phyloP scores from a whole-genome alignment of 1,284 basidiomycete genomes.

The Naganishia albida region DNA sequence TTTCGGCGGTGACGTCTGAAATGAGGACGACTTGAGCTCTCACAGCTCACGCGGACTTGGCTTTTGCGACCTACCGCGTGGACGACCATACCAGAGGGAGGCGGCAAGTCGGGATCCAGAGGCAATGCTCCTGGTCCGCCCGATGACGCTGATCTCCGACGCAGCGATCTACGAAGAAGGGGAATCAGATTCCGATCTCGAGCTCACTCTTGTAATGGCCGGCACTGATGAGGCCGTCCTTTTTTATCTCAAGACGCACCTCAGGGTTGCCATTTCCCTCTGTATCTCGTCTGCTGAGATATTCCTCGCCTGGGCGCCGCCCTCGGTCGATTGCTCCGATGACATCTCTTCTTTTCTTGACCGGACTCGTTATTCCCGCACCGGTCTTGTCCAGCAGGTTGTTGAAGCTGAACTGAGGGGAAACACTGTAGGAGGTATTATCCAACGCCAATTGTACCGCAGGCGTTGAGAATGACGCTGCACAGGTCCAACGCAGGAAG shows the following conservation, averaged over 20 bases:
- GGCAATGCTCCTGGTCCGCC: slow-evolving; percentile 73
- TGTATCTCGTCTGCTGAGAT: slow-evolving; percentile 74
- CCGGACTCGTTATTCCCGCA: no score
- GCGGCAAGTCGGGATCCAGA: slow-evolving; percentile 82
- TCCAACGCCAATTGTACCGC: no score
- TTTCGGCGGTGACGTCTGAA: slow-evolving; percentile 36
- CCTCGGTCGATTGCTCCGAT: background rate
- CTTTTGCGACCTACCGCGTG: slow-evolving; percentile 36
- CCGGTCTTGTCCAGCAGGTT: no score
- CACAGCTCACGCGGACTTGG: slow-evolving; percentile 52
- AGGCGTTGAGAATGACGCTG: no score
- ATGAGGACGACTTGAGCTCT: slow-evolving; percentile 57
- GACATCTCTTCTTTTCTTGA: background rate
- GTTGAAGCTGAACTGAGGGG: no score
- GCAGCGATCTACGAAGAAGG: slow-evolving; percentile 63
- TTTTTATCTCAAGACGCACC: slow-evolving; percentile 39
- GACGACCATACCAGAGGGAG: slow-evolving; percentile 34
- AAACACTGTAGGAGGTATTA: no score
- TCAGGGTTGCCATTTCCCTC: slow-evolving; percentile 78
- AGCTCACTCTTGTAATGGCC: background rate
- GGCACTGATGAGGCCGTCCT: background rate
- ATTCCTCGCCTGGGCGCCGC: slow-evolving; percentile 13
- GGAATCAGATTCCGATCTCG: background rate
- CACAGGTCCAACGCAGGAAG: no score
- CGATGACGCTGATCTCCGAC: slow-evolving; percentile 71